These are phyloP conservation scores for Austroboletus eburneus DNA, from an alignment of 768 basidiomycete species.

Conservation along the genomic window DNA sequence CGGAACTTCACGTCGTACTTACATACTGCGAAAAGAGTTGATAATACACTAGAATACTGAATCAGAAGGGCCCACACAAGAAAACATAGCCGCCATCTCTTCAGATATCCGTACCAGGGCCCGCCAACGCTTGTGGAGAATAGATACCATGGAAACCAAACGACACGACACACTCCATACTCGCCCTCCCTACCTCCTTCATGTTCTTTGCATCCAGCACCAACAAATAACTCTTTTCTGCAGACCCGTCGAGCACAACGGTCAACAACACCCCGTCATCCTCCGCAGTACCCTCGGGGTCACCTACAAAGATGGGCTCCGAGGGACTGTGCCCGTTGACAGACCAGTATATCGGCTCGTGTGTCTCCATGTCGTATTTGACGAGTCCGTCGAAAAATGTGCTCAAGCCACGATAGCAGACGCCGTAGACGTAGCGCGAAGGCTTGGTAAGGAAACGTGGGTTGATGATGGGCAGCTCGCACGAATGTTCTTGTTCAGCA, in stretches of 20 bases:
- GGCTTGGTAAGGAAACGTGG: conserved; percentile 29
- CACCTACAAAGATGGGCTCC: conserved; percentile 35
- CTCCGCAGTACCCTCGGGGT: conserved; percentile 28
- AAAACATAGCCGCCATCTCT: too few species aligned
- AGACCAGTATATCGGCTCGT: conserved; percentile 25
- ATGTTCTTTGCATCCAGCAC: conserved; percentile 35
- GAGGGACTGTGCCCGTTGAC: conserved; percentile 29
- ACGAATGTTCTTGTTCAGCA: conserved; percentile 25
- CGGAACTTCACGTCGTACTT: too few species aligned
- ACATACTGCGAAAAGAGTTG: too few species aligned
- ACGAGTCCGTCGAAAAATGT: conserved; percentile 34
- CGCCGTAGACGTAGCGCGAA: conserved; percentile 33
- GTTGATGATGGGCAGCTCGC: conserved; percentile 35
- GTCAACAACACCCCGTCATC: conserved; percentile 37
- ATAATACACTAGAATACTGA: too few species aligned
- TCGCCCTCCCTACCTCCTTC: conserved; percentile 36
- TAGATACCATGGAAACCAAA: conserved; percentile 37
- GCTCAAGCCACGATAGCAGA: conserved; percentile 24
- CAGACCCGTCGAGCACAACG: conserved; percentile 33
- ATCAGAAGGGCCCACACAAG: too few species aligned
- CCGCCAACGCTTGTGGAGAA: conserved; percentile 2
- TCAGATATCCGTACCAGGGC: conserved; percentile 21
- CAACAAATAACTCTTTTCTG: conserved; percentile 32
- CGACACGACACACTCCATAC: conserved; percentile 29
- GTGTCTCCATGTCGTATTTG: conserved; percentile 32